Evolutionary conservation across 176 grass and related monocot species (phyloP).

Genomic region (Saccharum officinarum): DNA sequence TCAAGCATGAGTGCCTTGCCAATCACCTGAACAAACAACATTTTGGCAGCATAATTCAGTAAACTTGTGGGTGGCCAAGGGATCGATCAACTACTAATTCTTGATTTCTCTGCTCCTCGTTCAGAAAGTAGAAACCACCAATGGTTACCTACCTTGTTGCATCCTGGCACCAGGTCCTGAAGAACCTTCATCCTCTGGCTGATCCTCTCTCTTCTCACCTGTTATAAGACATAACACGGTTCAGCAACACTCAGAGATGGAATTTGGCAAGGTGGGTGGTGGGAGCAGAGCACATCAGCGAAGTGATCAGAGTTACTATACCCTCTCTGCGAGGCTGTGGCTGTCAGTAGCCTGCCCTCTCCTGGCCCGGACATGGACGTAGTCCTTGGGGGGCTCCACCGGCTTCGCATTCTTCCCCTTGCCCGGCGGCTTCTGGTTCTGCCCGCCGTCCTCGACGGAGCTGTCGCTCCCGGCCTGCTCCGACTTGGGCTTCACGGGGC

Average conservation of each 20-base stretch:
- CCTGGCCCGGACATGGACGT: slow-evolving; percentile 96
- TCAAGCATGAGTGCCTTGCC: slow-evolving; percentile 96
- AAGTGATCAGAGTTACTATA: slow-evolving; percentile 30
- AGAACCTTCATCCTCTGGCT: slow-evolving; percentile 91
- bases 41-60: slow-evolving; percentile 8
- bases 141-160: slow-evolving; percentile 66
- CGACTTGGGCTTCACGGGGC: slow-evolving; percentile 45
- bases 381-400: slow-evolving; percentile 80
- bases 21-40: slow-evolving; percentile 54
- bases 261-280: neutral
- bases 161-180: slow-evolving; percentile 87
- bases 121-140: neutral
- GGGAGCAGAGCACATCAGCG: neutral
- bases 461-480: slow-evolving; percentile 55
- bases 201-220: slow-evolving; percentile 91
- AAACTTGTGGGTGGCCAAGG: neutral
- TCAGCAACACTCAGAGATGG: neutral
- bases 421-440: slow-evolving; percentile 39
- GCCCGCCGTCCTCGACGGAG: slow-evolving; percentile 54
- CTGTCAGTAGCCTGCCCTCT: slow-evolving; percentile 94
- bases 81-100: neutral
- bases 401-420: slow-evolving; percentile 67
- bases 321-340: slow-evolving; percentile 96
- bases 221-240: neutral
- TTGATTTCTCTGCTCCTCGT: neutral